Evolutionary conservation across 805 yeast genomes (phyloP), one percentile per base, ranked within the genome.

Genomic region (Schwanniomyces occidentalis): DNA sequence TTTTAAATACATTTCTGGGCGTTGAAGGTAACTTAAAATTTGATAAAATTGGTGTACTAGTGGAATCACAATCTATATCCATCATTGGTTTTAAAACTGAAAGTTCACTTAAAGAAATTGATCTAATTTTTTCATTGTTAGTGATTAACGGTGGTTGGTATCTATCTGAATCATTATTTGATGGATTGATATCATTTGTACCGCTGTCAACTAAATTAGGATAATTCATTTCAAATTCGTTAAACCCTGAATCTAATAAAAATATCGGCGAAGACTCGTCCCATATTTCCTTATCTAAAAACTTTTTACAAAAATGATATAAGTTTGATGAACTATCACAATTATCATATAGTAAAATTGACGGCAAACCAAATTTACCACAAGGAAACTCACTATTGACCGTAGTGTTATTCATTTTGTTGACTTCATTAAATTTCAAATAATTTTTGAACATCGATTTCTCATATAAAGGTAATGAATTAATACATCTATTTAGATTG

Each of bases 401-500:
- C n/a, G 27, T 7, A 16, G 13, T 20, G 9, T 23, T 22, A 10
- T 16, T 9, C 12, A 15, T 22, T 12, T 22, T n/a, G 7, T 17
- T 15, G 12, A 13, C 8, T 13, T 16, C 23, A 52, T 44, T 14
- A 46, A 43, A 10, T 12, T 16, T 17, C 7, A 73, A 42, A 42
- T 65, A 73, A 16, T 50, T 46, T 15, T 63, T 51, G 33, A 80
- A 61, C 8, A 71, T 48, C 2, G 46, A 34, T 42, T 70, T 73
- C 38, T 82, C 89, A 36, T 63, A 62, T 4, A 59, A 46, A 0
- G 86, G 77, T 32, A 84, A 58, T 19, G 85, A 80, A 32, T 74
- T 76, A 16, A 84, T 61, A 46, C 87, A 79, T 50, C 79, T 71
- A 30, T 63, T 64, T 37, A 90, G 64, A 3, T 80, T 78, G 49